Percentiles rank a stretch among this genome's conserved stretches.
Evolutionary conservation across 148 eudicot genomes (phyloP).

Genomic region (Pouteria glomerata): DNA sequence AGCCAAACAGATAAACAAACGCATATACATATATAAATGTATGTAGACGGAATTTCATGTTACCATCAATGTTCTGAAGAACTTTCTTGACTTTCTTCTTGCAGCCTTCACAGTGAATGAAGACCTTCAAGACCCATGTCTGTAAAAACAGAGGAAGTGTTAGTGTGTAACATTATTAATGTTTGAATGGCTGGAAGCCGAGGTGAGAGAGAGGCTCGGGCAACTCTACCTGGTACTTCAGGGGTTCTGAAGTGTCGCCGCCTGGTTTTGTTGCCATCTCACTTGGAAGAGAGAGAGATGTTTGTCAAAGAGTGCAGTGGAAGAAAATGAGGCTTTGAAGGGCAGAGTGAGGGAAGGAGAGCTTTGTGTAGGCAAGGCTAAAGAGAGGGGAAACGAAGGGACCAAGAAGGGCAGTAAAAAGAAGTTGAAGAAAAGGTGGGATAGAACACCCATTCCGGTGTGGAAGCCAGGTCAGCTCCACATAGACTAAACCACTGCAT

Average conservation of each 20-base stretch:
- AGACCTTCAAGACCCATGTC: conserved; percentile 84
- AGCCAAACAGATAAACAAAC: not conserved
- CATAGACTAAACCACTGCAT: not conserved
- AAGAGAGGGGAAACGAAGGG: not conserved
- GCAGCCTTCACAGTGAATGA: conserved; percentile 91
- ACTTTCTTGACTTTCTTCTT: conserved; percentile 82
- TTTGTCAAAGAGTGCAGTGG: conserved; percentile 7
- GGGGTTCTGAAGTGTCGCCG: conserved; percentile 13
- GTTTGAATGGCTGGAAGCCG: not conserved
- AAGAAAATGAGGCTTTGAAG: not conserved
- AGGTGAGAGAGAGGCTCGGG: not conserved
- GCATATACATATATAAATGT: not conserved
- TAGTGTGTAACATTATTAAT: not conserved
- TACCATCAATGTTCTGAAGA: conserved; percentile 76
- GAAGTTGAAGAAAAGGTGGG: not conserved
- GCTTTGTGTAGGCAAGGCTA: not conserved
- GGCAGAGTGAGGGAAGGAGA: not conserved
- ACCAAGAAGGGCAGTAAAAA: not conserved
- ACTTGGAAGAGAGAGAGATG: not conserved
- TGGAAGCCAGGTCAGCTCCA: conserved; percentile 20
- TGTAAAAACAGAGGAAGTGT: conserved; percentile 14
- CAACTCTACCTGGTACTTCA: conserved; percentile 18
- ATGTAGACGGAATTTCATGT: not conserved
- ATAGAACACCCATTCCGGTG: not conserved
- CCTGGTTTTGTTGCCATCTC: conserved; percentile 18